phyloP scores from a whole-genome alignment of 2,329 filamentous ascomycete species.

The Colletotrichum endophyticum region DNA sequence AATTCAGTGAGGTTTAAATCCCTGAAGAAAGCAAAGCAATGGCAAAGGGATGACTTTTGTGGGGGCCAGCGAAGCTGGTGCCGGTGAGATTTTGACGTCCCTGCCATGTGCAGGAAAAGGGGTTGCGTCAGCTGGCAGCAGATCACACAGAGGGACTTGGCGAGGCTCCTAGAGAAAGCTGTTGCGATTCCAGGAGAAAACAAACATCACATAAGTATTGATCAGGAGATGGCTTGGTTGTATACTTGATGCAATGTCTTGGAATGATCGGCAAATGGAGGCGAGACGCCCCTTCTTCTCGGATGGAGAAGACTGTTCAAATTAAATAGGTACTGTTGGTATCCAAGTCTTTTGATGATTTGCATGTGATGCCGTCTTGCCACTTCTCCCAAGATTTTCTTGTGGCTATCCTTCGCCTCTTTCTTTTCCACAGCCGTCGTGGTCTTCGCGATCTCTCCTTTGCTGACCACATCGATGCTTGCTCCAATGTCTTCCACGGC shows the following conservation, averaged over 20 bases:
- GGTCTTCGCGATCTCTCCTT: background rate
- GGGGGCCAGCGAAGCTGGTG: background rate
- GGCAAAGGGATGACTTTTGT: background rate
- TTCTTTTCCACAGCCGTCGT: background rate
- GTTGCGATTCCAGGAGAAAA: background rate
- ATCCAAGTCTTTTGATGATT: background rate
- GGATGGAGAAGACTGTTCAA: background rate
- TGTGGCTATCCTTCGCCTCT: background rate
- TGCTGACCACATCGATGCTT: background rate
- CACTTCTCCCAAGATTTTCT: background rate
- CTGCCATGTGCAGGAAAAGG: background rate
- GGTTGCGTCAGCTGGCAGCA: background rate
- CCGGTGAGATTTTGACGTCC: background rate
- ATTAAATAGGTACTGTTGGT: background rate
- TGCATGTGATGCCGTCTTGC: background rate
- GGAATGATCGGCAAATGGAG: background rate
- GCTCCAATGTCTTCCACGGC: background rate
- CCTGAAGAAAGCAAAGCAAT: background rate
- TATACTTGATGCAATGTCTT: background rate
- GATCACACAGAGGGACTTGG: background rate
- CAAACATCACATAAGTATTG: background rate
- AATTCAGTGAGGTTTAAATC: background rate
- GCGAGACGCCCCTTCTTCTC: background rate
- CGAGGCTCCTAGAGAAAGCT: background rate
- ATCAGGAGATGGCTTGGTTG: background rate